These are phyloP conservation scores for Cephalotrichum gorgonifer DNA, from an alignment of 2,329 filamentous ascomycete species.

Conservation along the genomic window DNA sequence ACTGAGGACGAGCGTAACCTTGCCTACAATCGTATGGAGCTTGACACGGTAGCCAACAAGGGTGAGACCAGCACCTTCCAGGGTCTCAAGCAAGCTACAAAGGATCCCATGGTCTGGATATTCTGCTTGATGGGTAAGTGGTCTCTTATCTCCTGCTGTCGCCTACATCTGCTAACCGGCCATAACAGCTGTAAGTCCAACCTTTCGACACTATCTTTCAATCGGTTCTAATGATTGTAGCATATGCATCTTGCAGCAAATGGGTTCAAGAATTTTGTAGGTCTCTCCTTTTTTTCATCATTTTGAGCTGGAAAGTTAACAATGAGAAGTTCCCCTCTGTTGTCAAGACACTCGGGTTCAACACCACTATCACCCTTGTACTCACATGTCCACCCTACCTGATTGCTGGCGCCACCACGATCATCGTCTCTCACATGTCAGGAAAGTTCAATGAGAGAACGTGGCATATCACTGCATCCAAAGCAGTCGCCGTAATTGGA, in stretches of 20 bases:
- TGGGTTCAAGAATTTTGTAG: conserved; percentile 14
- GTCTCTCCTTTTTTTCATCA: too few species aligned
- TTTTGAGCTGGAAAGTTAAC: too few species aligned
- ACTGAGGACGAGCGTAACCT: conserved; percentile 34
- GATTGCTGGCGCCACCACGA: conserved; percentile 13
- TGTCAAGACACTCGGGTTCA: conserved; percentile 14
- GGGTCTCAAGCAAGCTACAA: conserved; percentile 16
- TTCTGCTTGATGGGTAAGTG: conserved; percentile 26
- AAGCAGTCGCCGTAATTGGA: conserved; percentile 12
- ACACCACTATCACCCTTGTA: conserved; percentile 13
- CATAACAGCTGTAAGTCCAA: too few species aligned
- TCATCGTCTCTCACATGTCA: conserved; percentile 23
- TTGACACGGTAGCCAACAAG: conserved; percentile 21
- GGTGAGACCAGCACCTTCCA: conserved; percentile 10
- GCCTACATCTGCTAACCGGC: too few species aligned
- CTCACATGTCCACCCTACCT: conserved; percentile 20
- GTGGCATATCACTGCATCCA: conserved; percentile 20
- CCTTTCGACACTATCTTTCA: too few species aligned
- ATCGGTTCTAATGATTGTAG: too few species aligned
- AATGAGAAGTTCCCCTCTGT: conserved; percentile 15
- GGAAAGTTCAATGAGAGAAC: conserved; percentile 26
- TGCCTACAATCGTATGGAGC: conserved; percentile 29
- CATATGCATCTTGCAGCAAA: conserved; percentile 43
- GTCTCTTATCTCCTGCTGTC: too few species aligned
- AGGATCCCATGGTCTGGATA: conserved; percentile 24